Percentiles rank a stretch among this genome's conserved stretches.
Evolutionary conservation across 495 filamentous ascomycete genomes (phyloP).

Genomic region (Mytilinidion resinicola): DNA sequence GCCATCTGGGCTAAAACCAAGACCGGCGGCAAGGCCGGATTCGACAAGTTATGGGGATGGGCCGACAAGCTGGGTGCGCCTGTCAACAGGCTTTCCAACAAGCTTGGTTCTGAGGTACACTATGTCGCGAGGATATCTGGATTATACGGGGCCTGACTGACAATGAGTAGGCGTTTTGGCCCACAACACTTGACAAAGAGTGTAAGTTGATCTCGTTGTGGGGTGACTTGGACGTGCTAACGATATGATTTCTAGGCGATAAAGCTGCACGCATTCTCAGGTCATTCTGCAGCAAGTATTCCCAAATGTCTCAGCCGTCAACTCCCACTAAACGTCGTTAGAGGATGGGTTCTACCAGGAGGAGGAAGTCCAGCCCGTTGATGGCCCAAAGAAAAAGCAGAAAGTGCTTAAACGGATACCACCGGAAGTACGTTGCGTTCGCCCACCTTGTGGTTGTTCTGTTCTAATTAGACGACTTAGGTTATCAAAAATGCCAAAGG

Average conservation of each 20-base stretch:
- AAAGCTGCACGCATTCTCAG: conserved; percentile 75
- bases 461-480: conserved; percentile 7
- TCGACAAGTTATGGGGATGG: conserved; percentile 42
- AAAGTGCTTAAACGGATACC: conserved; percentile 78
- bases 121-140: conserved; percentile 25
- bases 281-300: conserved; percentile 62
- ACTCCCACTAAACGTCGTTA: conserved; percentile 15
- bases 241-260: conserved; percentile 39
- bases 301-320: neutral
- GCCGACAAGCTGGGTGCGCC: conserved; percentile 51
- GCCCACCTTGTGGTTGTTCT: neutral
- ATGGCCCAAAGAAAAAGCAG: conserved; percentile 59
- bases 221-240: too few species aligned
- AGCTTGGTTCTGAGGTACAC: conserved; percentile 68
- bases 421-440: conserved; percentile 39
- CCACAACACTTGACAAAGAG: conserved; percentile 71
- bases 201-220: conserved; percentile 13
- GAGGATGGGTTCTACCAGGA: conserved; percentile 57
- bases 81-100: conserved; percentile 69
- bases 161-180: conserved; percentile 49
- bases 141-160: too few species aligned
- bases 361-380: conserved; percentile 39
- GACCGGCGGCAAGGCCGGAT: conserved; percentile 40
- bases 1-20: conserved; percentile 39
- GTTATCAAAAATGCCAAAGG: conserved; percentile 83